Conservation (phyloP, 768 basidiomycete species). For the Crucibulum laeve region DNA sequence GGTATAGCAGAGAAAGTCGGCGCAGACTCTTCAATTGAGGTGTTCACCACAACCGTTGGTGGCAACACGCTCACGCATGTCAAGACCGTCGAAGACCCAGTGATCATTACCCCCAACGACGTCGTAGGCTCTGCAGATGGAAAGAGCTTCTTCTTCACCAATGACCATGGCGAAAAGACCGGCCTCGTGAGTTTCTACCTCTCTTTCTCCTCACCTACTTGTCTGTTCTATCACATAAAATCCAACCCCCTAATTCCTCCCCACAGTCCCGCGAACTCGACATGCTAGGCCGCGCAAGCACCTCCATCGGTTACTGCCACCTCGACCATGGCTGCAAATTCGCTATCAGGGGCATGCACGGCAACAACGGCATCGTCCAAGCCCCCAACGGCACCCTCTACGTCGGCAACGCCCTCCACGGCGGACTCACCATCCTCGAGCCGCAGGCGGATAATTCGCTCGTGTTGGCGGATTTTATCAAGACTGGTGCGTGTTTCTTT, state of each 20-base stretch:
- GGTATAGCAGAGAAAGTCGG: slow-evolving; percentile 40
- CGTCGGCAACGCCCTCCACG: slow-evolving; percentile 41
- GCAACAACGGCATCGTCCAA: slow-evolving; percentile 59
- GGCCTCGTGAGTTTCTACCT: slow-evolving; percentile 39
- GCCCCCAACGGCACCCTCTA: slow-evolving; percentile 63
- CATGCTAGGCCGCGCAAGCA: slow-evolving; percentile 27
- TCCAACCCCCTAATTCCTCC: no score
- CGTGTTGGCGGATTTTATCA: slow-evolving; percentile 46
- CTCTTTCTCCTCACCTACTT: slow-evolving; percentile 1
- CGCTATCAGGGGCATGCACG: slow-evolving; percentile 44
- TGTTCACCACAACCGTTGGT: slow-evolving; percentile 54
- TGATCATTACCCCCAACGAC: slow-evolving; percentile 67
- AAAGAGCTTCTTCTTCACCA: slow-evolving; percentile 64
- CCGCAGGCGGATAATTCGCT: slow-evolving; percentile 56
- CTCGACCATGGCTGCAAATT: slow-evolving; percentile 55
- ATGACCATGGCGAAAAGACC: slow-evolving; percentile 54
- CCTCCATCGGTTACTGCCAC: slow-evolving; percentile 65
- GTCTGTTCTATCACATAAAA: not conserved
- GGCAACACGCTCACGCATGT: slow-evolving; percentile 44
- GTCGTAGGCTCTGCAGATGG: slow-evolving; percentile 64
- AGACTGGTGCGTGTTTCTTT: slow-evolving; percentile 35
- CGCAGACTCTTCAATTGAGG: slow-evolving; percentile 69
- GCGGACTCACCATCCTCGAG: slow-evolving; percentile 51
- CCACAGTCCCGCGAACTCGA: slow-evolving; percentile 21
- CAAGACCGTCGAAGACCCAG: slow-evolving; percentile 50